Conservation (phyloP, 2,329 filamentous ascomycete species). For the Cucurbitaria berberidis region DNA sequence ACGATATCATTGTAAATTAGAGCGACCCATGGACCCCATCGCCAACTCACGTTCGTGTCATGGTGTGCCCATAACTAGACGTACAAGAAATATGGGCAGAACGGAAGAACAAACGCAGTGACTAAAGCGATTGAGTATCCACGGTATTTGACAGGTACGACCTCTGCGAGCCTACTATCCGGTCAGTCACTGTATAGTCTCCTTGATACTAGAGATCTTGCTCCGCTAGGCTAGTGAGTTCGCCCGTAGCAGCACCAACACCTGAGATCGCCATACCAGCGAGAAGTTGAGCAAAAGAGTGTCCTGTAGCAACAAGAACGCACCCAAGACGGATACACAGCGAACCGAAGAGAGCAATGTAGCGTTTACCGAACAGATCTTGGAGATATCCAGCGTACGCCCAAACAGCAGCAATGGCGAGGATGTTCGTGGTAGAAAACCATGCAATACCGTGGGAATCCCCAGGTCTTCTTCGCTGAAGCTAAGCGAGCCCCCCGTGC, state of each 20-base stretch:
- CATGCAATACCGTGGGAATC: slow-evolving; percentile 34
- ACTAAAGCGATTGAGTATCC: slow-evolving; percentile 43
- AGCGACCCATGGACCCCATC: slow-evolving; percentile 46
- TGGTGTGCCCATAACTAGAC: slow-evolving; percentile 39
- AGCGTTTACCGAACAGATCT: slow-evolving; percentile 45
- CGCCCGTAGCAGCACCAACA: slow-evolving; percentile 43
- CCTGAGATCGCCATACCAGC: slow-evolving; percentile 44
- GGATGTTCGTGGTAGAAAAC: slow-evolving; percentile 44
- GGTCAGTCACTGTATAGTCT: slow-evolving; percentile 3
- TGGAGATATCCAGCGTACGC: slow-evolving; percentile 47
- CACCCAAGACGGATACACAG: slow-evolving; percentile 40
- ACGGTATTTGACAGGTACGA: slow-evolving; percentile 43
- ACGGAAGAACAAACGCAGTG: slow-evolving; percentile 45
- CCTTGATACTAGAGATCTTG: slow-evolving; percentile 10
- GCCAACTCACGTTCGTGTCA: slow-evolving; percentile 34
- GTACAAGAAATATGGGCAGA: slow-evolving; percentile 43
- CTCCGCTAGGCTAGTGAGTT: slow-evolving; percentile 46
- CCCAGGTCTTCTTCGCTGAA: slow-evolving; percentile 40
- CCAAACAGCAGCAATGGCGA: slow-evolving; percentile 43
- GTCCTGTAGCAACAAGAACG: slow-evolving; percentile 35
- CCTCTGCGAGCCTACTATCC: slow-evolving; percentile 35
- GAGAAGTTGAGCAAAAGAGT: slow-evolving; percentile 43
- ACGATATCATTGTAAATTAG: slow-evolving; percentile 43
- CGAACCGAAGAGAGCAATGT: slow-evolving; percentile 44
- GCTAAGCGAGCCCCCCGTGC: slow-evolving; percentile 38